phyloP scores from a whole-genome alignment of 2,329 filamentous ascomycete species.

The Aspergillus transmontanensis region DNA sequence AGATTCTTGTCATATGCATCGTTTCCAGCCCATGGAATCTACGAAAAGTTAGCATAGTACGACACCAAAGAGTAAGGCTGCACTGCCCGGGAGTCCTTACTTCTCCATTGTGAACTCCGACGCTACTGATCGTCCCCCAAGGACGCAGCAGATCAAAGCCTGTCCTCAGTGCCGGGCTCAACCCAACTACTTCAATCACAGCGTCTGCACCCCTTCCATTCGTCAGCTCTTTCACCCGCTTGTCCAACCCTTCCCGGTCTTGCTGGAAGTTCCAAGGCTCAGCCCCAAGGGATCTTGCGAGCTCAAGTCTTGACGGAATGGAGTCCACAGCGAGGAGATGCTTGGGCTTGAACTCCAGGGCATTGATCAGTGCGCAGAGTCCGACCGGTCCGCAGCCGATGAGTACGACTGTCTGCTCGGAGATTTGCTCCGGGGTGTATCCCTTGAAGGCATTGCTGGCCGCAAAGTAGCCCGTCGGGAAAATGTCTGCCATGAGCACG shows the following conservation, averaged over 20 bases:
- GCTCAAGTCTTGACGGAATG: constrained; percentile 71
- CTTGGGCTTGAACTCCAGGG: constrained; percentile 73
- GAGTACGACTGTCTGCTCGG: constrained; percentile 72
- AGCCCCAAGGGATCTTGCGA: constrained; percentile 74
- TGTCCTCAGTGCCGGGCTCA: constrained; percentile 68
- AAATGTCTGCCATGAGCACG: constrained; percentile 91
- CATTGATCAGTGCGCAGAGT: constrained; percentile 78
- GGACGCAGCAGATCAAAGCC: constrained; percentile 72
- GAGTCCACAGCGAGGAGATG: constrained; percentile 79
- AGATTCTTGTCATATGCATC: constrained; percentile 71
- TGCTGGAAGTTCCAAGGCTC: constrained; percentile 79
- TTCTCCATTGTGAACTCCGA: constrained; percentile 75
- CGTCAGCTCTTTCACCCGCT: constrained; percentile 73
- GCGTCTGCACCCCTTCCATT: constrained; percentile 82
- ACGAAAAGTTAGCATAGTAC: constrained; percentile 23
- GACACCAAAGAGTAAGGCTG: background rate
- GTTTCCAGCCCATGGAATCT: constrained; percentile 68
- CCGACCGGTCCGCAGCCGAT: constrained; percentile 86
- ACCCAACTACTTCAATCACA: constrained; percentile 76
- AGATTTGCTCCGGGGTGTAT: constrained; percentile 59
- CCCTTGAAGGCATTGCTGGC: constrained; percentile 75
- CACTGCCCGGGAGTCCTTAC: constrained; percentile 42
- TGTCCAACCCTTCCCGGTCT: constrained; percentile 65
- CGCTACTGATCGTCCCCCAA: constrained; percentile 73
- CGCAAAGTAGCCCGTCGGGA: constrained; percentile 81